Percentiles rank a stretch among this genome's conserved stretches.
These are phyloP conservation scores for Lentinula detonsa DNA, from an alignment of 768 basidiomycete genomes.

Conservation along the genomic window DNA sequence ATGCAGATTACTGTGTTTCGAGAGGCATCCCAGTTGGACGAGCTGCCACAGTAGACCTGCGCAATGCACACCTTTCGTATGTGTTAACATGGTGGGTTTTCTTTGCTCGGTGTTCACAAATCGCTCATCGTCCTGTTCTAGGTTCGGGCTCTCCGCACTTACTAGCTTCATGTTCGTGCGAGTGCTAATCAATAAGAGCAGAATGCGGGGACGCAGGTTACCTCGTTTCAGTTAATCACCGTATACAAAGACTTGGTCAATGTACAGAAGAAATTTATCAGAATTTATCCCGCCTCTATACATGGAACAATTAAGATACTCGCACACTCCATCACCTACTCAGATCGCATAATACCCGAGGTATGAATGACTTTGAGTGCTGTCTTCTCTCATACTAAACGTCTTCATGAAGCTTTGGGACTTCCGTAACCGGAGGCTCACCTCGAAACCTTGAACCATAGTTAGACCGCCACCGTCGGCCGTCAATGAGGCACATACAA, in stretches of 20 bases:
- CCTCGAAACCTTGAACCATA: background rate
- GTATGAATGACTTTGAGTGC: background rate
- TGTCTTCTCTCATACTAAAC: background rate
- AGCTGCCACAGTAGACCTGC: slow-evolving; percentile 73
- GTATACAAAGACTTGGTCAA: background rate
- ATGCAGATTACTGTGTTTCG: slow-evolving; percentile 48
- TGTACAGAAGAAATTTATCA: background rate
- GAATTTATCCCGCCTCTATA: background rate
- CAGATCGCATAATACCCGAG: background rate
- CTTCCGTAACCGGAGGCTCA: background rate
- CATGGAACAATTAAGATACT: background rate
- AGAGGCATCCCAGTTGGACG: slow-evolving; percentile 86
- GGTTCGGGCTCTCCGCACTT: slow-evolving; percentile 86
- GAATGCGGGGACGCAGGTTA: slow-evolving; percentile 41
- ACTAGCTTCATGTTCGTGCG: slow-evolving; percentile 81
- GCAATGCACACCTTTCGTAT: slow-evolving; percentile 94
- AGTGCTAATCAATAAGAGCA: slow-evolving; percentile 52
- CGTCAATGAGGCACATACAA: no score
- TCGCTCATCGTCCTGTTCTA: slow-evolving; percentile 21
- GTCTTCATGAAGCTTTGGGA: background rate
- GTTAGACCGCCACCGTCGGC: no score
- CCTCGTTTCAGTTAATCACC: slow-evolving; percentile 42
- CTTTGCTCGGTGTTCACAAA: background rate
- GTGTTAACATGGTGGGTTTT: slow-evolving; percentile 81
- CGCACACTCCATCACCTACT: background rate